Evolutionary conservation across 306 rosid genomes (phyloP), one percentile per base, ranked within the genome.

Genomic region (Cicer arietinum): DNA sequence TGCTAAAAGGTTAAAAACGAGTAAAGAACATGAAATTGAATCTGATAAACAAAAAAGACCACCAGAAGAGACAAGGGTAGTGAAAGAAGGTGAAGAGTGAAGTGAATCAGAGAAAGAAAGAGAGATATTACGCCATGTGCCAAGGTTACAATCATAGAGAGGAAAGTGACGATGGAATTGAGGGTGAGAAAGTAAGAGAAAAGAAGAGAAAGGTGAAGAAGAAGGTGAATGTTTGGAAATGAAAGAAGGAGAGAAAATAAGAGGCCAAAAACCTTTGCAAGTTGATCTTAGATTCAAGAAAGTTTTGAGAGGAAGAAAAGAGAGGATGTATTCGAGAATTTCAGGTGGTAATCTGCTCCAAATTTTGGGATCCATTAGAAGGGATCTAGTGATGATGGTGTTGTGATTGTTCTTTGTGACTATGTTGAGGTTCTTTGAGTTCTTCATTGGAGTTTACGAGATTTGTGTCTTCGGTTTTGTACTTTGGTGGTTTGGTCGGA

Each of bases 111-210:
- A 86, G 80, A 83, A 73, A 1, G 94, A 71, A 3, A 89, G 69
- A 6, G 91, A 52, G 20, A 83, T 53, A 37, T 73, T 83, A 52
- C 93, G 95, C 99, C 97, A 94, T 5, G 89, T 41, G 44, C 77
- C 84, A 10, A 77, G 77, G 2, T 41, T 40, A 42, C 86, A 88
- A 77, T 94, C 99, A 48, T 90, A 94, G 44, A 94, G 85, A 70
- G 90, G 88, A 43, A 87, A 86, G 70, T 80, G 83, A 45, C 71
- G 79, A 81, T 68, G 81, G 68, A 83, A 83, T 22, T 89, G 95
- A n/a, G 99, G 95, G 75, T 94, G 99, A 5, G 93, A 85, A 8
- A 92, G 87, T 56, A 92, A 70, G 75, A 94, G 86, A 66, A 94
- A 94, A 16, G 96, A 88, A 58, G 96, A 85, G 79, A 91, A 88